Evolutionary conservation across 495 filamentous ascomycete species (phyloP).

Genomic region (Tuber brumale): DNA sequence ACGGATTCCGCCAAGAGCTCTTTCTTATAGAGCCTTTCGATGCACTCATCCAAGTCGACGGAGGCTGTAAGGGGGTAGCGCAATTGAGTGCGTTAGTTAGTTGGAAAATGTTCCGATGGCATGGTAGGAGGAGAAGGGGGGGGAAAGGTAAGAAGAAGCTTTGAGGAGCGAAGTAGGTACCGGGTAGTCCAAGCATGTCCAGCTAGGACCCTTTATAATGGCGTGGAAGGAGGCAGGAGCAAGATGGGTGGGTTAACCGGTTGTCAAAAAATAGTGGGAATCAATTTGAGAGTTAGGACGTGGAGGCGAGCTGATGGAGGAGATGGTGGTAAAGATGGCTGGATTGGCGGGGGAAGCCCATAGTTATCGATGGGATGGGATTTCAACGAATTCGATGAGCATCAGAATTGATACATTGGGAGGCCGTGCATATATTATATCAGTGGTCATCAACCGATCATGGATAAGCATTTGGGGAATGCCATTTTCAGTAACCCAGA

Average conservation of each 20-base stretch:
- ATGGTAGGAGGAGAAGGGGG: conserved; percentile 1
- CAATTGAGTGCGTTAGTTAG: conserved; percentile 11
- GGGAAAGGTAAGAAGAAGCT: conserved; percentile 13
- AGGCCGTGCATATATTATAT: not conserved
- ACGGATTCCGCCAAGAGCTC: conserved; percentile 95
- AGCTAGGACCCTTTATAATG: conserved; percentile 10
- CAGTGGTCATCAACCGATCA: not conserved
- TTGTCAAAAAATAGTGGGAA: conserved; percentile 11
- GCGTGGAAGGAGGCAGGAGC: conserved; percentile 33
- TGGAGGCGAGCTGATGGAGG: conserved; percentile 17
- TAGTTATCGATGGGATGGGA: not conserved
- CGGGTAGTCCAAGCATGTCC: conserved; percentile 78
- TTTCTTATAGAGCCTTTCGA: conserved; percentile 88
- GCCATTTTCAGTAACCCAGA: not conserved
- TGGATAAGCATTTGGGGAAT: not conserved
- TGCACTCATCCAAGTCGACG: conserved; percentile 97
- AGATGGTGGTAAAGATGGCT: conserved; percentile 9
- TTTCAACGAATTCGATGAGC: not conserved
- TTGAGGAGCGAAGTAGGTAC: conserved; percentile 50
- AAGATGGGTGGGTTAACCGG: conserved; percentile 16
- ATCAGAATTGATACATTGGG: not conserved
- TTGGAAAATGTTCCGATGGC: conserved; percentile 3
- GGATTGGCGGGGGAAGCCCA: conserved; percentile 8
- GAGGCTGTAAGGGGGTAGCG: conserved; percentile 55
- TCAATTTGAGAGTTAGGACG: conserved; percentile 10